Evolutionary conservation across 2,329 filamentous ascomycete species (phyloP).

Genomic region (Camptophora hylomeconis): DNA sequence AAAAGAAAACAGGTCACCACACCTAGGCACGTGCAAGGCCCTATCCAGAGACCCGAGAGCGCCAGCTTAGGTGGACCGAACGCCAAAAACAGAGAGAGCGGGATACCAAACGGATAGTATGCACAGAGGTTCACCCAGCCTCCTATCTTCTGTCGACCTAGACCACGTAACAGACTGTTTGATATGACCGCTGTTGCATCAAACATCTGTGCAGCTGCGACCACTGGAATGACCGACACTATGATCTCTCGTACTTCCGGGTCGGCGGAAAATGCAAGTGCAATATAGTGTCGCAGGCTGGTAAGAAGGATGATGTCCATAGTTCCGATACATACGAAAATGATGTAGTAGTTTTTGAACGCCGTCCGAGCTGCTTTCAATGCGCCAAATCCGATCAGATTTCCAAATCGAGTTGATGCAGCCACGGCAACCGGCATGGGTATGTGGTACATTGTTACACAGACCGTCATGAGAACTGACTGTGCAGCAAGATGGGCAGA

Average conservation of each 20-base stretch:
- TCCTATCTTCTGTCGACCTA: conserved; percentile 68
- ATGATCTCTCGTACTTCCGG: conserved; percentile 48
- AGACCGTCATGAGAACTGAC: conserved; percentile 60
- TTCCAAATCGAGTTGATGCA: conserved; percentile 66
- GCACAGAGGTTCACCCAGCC: conserved; percentile 66
- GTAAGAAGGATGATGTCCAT: conserved; percentile 57
- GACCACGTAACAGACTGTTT: conserved; percentile 63
- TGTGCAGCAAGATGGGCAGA: conserved; percentile 65
- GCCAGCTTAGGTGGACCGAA: conserved; percentile 57
- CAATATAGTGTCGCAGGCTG: conserved; percentile 52
- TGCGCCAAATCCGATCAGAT: conserved; percentile 67
- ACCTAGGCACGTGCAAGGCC: conserved; percentile 51
- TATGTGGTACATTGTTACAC: conserved; percentile 71
- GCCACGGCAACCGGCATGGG: conserved; percentile 75
- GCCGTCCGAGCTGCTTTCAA: conserved; percentile 60
- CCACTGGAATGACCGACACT: conserved; percentile 53
- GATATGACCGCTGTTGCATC: conserved; percentile 60
- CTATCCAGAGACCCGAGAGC: conserved; percentile 60
- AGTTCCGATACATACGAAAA: conserved; percentile 50
- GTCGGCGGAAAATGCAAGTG: conserved; percentile 56
- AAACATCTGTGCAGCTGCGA: conserved; percentile 68
- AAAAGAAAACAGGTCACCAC: conserved; percentile 68
- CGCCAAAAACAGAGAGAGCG: conserved; percentile 55
- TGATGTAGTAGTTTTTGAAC: conserved; percentile 53
- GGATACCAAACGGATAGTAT: conserved; percentile 68